Evolutionary conservation across 2,329 filamentous ascomycete species (phyloP), one percentile per base, ranked within the genome.

Genomic region (Microdochium bolleyi): DNA sequence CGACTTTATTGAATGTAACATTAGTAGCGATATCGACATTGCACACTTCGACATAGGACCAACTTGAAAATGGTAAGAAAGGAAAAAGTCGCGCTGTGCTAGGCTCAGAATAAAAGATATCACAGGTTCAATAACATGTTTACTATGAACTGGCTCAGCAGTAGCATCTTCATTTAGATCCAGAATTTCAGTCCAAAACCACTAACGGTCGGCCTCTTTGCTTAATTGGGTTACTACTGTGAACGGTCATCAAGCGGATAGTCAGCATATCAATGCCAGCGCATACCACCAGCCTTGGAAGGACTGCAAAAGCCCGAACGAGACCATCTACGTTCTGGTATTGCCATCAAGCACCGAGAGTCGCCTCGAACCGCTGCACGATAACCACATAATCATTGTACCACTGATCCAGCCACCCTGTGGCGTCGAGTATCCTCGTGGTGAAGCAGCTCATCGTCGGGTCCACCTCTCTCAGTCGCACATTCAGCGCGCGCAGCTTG

Each of bases 331-430:
- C 34, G 19, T 50, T 50, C 27, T 37, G 22, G 19, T 50, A 25
- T 37, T 38, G n/a, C n/a, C n/a, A n/a, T 51, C 50, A 41, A 11
- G 11, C 41, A 24, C 21, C 19, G 1, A 48, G 14, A 21, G 7
- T 52, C 27, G 24, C 32, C 41, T 52, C 51, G 25, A 48, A 52
- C 48, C 51, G 41, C 27, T 49, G 16, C n/a, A 52, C 16, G 34
- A 52, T 52, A 1, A 19, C 25, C 5, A 16, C 48, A 32, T 52
- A 52, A 24, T 52, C 51, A n/a, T 37, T 49, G 14, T 52, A 52
- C 51, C 51, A 52, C 34, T 48, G 41, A 11, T 52, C 51, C 24
- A 52, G 38, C 51, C 51, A 52, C 25, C 41, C 51, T 9, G 51
- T 52, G 14, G 51, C 51, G 21, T 52, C 51, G 22, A 52, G 37